Evolutionary conservation across 352 stramenopile species (phyloP).

Genomic region (Globisporangium rhizosaccharum): DNA sequence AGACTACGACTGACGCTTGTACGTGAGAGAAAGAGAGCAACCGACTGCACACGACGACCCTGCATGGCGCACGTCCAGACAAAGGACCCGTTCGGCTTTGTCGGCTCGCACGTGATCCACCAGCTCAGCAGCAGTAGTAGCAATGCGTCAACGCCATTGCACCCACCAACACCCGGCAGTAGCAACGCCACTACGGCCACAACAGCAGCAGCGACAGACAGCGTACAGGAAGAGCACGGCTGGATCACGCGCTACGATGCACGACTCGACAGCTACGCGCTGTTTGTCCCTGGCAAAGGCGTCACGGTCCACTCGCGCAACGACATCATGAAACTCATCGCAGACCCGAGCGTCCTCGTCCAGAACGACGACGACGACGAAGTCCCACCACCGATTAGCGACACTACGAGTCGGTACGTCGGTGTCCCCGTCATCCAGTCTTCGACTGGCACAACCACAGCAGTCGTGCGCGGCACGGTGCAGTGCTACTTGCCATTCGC

Average conservation of each 20-base stretch:
- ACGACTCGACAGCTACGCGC: slow-evolving; percentile 52
- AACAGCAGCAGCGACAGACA: neutral
- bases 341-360: slow-evolving; percentile 46
- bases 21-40: too few relatives aligned
- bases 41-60: too few relatives aligned
- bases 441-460: slow-evolving; percentile 2
- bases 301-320: slow-evolving; percentile 28
- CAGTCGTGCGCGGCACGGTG: slow-evolving; percentile 25
- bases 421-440: slow-evolving; percentile 27
- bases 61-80: slow-evolving; percentile 28
- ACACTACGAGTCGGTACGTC: slow-evolving; percentile 48
- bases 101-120: slow-evolving; percentile 54
- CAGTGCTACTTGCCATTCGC: slow-evolving; percentile 59
- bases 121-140: neutral
- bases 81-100: slow-evolving; percentile 56
- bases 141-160: neutral
- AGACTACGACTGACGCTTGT: neutral
- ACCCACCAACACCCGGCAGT: slow-evolving; percentile 3
- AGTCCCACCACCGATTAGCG: slow-evolving; percentile 44
- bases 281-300: slow-evolving; percentile 48
- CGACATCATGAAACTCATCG: slow-evolving; percentile 63
- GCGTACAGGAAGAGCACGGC: slow-evolving; percentile 31
- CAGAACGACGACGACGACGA: slow-evolving; percentile 27
- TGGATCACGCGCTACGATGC: slow-evolving; percentile 74
- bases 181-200: neutral